Evolutionary conservation across 495 filamentous ascomycete genomes (phyloP).

Genomic region (Neurospora sp.): DNA sequence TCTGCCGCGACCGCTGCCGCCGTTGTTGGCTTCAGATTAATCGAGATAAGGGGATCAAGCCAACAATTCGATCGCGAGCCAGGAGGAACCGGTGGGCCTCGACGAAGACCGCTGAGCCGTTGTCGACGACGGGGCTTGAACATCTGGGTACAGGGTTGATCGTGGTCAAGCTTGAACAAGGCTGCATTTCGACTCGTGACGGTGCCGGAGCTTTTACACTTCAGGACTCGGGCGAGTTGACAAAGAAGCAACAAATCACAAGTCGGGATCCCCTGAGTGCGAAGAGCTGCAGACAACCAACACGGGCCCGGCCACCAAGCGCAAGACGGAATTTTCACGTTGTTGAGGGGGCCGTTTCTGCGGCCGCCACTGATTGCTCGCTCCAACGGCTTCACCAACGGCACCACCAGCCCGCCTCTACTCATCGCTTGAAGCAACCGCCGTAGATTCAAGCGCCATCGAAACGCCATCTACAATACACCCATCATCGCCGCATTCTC

Average conservation of each 20-base stretch:
- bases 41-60: background rate
- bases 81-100: background rate
- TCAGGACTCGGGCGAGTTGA: background rate
- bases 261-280: background rate
- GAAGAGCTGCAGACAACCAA: background rate
- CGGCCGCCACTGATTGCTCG: slow-evolving; percentile 26
- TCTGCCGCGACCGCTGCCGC: background rate
- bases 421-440: slow-evolving; percentile 17
- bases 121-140: background rate
- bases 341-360: slow-evolving; percentile 29
- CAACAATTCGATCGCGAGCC: background rate
- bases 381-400: slow-evolving; percentile 39
- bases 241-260: background rate
- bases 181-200: background rate
- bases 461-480: background rate
- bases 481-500: background rate
- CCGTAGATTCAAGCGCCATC: slow-evolving; percentile 25
- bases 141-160: background rate
- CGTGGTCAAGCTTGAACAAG: background rate
- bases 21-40: background rate
- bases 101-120: background rate
- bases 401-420: slow-evolving; percentile 21
- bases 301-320: background rate
- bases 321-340: slow-evolving; percentile 2
- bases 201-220: background rate